Percentiles rank a stretch among this genome's conserved stretches.
phyloP scores from a whole-genome alignment of 2,329 filamentous ascomycete genomes.

The Sporothrix pseudoabietina region DNA sequence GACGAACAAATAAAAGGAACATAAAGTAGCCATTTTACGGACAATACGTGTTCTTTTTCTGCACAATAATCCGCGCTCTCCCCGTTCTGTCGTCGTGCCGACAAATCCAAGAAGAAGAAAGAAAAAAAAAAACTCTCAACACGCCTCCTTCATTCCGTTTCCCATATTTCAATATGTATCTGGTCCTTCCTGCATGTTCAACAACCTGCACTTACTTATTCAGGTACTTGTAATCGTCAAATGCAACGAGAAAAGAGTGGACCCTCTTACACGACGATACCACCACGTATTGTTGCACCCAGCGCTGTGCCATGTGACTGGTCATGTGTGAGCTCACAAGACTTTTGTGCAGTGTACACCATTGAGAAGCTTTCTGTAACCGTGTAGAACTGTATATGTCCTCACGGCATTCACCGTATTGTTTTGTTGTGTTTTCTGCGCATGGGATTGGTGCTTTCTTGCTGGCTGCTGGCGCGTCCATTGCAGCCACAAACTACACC shows the following conservation, averaged over 20 bases:
- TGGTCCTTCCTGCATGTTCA: not conserved
- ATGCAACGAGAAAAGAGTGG: too few relatives aligned
- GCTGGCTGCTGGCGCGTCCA: not conserved
- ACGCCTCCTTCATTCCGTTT: not conserved
- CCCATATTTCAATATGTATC: not conserved
- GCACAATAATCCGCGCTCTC: not conserved
- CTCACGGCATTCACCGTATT: not conserved
- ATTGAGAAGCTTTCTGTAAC: not conserved
- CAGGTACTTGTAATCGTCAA: not conserved
- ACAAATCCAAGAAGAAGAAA: not conserved
- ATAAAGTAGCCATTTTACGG: not conserved
- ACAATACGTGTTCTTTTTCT: not conserved
- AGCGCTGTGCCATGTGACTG: conserved; percentile 12
- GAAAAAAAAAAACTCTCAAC: not conserved
- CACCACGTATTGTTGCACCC: not conserved
- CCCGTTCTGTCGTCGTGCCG: not conserved
- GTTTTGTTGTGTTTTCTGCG: not conserved
- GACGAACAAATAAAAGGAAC: too few relatives aligned
- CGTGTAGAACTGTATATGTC: not conserved
- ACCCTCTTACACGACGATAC: not conserved
- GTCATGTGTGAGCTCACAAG: not conserved
- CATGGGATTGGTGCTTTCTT: not conserved
- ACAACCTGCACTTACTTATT: not conserved
- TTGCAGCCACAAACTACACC: conserved; percentile 3
- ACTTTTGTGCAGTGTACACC: not conserved